Evolutionary conservation across 495 filamentous ascomycete genomes (phyloP).

Genomic region (Tuber melanosporum): DNA sequence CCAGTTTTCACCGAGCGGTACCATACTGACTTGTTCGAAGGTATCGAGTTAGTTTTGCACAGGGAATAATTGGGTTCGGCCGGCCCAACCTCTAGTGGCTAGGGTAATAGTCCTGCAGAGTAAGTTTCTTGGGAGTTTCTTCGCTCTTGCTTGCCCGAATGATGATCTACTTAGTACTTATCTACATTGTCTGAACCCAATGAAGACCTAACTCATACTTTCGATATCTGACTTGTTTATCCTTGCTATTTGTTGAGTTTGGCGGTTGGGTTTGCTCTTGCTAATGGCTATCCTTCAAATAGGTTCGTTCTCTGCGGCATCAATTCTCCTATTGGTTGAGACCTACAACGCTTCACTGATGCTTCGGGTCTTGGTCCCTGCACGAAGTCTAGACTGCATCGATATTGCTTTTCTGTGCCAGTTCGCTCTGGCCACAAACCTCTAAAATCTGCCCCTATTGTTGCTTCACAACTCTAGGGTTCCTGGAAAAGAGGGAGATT

Average conservation of each 20-base stretch:
- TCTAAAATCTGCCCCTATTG: conserved; percentile 40
- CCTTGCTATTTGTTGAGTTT: conserved; percentile 1
- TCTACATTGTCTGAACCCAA: conserved; percentile 39
- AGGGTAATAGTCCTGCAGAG: conserved; percentile 7
- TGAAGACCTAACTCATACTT: conserved; percentile 33
- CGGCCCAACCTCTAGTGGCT: neutral
- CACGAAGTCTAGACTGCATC: conserved; percentile 34
- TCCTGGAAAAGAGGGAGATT: conserved; percentile 38
- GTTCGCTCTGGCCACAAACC: conserved; percentile 17
- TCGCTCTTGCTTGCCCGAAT: conserved; percentile 10
- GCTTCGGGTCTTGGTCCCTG: conserved; percentile 30
- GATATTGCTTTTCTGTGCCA: conserved; percentile 10
- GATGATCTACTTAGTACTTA: conserved; percentile 36
- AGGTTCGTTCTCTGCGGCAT: neutral
- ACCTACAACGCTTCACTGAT: conserved; percentile 18
- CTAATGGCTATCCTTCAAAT: neutral
- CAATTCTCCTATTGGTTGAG: neutral
- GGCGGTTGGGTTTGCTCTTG: neutral
- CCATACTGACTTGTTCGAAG: neutral
- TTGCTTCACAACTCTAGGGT: conserved; percentile 35
- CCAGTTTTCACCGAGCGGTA: neutral
- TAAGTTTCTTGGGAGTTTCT: neutral
- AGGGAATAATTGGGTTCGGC: neutral
- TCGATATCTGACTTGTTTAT: conserved; percentile 27
- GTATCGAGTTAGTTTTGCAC: neutral